Percentiles rank a stretch among this genome's conserved stretches.
Conservation (phyloP, 2,329 filamentous ascomycete genomes). For the Penicillium sp. region DNA sequence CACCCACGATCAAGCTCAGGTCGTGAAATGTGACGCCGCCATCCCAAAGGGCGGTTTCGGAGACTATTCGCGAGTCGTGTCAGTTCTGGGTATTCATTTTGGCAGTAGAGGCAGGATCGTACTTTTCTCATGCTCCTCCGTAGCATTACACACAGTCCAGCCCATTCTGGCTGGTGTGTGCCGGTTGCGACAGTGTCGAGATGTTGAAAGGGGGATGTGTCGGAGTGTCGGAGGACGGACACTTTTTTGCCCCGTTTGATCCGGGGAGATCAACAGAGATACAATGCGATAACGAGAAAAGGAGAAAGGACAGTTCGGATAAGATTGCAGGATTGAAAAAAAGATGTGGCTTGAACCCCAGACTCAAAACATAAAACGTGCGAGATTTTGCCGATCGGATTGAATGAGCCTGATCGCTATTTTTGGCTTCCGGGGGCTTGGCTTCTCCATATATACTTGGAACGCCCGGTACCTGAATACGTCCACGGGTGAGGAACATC, state of each 20-base stretch:
- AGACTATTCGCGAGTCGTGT: constrained; percentile 33
- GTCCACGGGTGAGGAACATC: too few species aligned
- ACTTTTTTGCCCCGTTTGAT: constrained; percentile 14
- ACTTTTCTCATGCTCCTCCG: constrained; percentile 49
- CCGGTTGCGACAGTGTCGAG: constrained; percentile 5
- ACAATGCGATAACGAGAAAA: not conserved
- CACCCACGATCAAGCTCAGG: constrained; percentile 55
- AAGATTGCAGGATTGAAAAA: not conserved
- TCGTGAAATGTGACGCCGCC: constrained; percentile 56
- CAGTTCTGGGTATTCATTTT: not conserved
- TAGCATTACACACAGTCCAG: constrained; percentile 53
- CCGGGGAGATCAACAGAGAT: constrained; percentile 15
- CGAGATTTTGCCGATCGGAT: not conserved
- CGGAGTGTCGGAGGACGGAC: constrained; percentile 3
- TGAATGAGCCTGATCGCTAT: constrained; percentile 4
- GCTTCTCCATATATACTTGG: not conserved
- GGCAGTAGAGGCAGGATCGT: constrained; percentile 10
- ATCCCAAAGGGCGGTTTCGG: constrained; percentile 54
- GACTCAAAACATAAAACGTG: not conserved
- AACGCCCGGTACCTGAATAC: not conserved
- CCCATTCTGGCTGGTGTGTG: constrained; percentile 34
- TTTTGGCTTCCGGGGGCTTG: constrained; percentile 1
- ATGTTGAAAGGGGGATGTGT: constrained; percentile 3
- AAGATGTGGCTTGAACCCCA: not conserved
- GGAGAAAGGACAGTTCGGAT: not conserved